Evolutionary conservation across 75 land plant species (phyloP), one percentile per base, ranked within the genome.

Genomic region (Larix kaempferi): DNA sequence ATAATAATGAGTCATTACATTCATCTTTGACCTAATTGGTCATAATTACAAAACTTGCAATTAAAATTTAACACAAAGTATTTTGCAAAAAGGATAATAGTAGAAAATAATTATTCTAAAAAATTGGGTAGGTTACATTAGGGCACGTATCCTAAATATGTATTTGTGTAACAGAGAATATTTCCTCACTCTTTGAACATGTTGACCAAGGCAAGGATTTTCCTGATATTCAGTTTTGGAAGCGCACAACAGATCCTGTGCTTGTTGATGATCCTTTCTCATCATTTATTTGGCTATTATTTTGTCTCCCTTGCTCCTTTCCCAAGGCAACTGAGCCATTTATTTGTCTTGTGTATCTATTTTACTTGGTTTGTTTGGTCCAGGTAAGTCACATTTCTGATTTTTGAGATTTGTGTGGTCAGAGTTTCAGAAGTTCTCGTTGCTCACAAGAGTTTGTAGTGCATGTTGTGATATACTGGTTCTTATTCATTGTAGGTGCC

Each of bases 221-320:
- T 71, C 86, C 88, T 33, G 95, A 94, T 71, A 77, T 84, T 35
- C 87, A 87, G 60, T 91, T 97, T 61, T 97, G 91, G 95, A 90
- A 86, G 60, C 85, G 88, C 35, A 82, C 85, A 61, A 90, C 92
- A 71, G 94, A 92, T 86, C 99, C 99, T 26, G 79, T 97, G 71
- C 83, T 97, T 74, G 79, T 86, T 71, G 95, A 83, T 79, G 99
- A 97, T 79, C 90, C 98, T 8, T 97, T 97, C 65, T 91, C 95
- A 75, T 89, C 99, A 4, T 81, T 97, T 65, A 82, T 93, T 79
- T 97, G 98, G 98, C 74, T 87, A 61, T 86, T 97, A n/a, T 97
- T 89, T 78, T 94, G 91, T 49, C 95, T 97, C 44, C 99, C 99
- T 19, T 49, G 71, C 41, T 88, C 93, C 71, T 84, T 97, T 69